Conservation (phyloP, 768 basidiomycete genomes). For the Roridomyces roridus region DNA sequence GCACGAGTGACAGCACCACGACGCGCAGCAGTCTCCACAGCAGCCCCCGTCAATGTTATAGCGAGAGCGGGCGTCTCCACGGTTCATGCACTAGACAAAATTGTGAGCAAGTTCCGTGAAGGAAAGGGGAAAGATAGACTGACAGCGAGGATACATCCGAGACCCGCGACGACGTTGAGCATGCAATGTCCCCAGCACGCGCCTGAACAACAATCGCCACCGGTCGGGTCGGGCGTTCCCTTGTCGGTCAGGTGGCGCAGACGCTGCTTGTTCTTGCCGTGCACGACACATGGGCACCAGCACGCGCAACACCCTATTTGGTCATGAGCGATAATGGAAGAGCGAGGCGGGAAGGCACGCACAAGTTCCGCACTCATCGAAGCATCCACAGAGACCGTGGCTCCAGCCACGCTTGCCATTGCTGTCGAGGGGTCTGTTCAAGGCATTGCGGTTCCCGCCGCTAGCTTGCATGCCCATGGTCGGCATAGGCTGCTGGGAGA, state of each 20-base stretch:
- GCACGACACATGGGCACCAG: conserved; percentile 46
- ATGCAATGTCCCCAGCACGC: conserved; percentile 21
- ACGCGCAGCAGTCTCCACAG: conserved; percentile 45
- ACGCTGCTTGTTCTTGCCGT: conserved; percentile 43
- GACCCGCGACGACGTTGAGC: conserved; percentile 6
- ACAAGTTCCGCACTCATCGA: conserved; percentile 34
- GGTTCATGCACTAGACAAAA: conserved; percentile 32
- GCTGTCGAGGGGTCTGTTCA: conserved; percentile 30
- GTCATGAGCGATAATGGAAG: not conserved
- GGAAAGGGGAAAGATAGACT: too few species aligned
- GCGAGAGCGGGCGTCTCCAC: conserved; percentile 46
- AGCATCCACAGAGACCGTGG: conserved; percentile 34
- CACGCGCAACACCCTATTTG: conserved; percentile 31
- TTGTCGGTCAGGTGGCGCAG: conserved; percentile 35
- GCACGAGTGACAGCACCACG: conserved; percentile 53
- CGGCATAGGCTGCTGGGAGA: conserved; percentile 22
- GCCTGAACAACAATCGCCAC: conserved; percentile 34
- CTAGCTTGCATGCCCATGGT: conserved; percentile 24
- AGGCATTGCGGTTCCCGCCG: conserved; percentile 36
- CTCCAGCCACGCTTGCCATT: conserved; percentile 39
- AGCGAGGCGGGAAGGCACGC: not conserved
- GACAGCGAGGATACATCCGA: conserved; percentile 8
- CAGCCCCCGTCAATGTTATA: conserved; percentile 54
- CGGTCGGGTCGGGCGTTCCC: conserved; percentile 42
- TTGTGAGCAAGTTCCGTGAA: not conserved